Evolutionary conservation across 768 basidiomycete genomes (phyloP).

Genomic region (Dioszegia hungarica): DNA sequence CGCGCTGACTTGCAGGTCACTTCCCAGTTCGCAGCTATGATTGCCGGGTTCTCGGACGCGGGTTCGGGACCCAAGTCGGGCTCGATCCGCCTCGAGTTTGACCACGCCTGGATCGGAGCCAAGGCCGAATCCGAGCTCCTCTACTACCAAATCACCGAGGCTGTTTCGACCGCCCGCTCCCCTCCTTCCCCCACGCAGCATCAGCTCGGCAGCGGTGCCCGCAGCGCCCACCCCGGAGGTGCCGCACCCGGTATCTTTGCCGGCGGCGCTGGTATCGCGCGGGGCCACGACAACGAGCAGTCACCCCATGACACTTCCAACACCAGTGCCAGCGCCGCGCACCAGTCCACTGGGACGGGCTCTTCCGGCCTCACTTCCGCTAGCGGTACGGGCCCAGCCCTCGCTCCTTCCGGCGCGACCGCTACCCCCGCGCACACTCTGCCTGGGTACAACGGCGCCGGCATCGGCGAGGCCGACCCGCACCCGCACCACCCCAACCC

Average conservation of each 20-base stretch:
- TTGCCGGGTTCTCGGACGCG: conserved; percentile 13
- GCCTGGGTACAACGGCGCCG: too few relatives aligned
- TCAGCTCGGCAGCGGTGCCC: not conserved
- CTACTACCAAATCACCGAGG: conserved; percentile 34
- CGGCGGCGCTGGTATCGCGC: too few relatives aligned
- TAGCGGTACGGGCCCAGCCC: too few relatives aligned
- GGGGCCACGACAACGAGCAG: too few relatives aligned
- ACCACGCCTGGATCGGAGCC: conserved; percentile 48
- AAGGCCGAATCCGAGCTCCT: conserved; percentile 44
- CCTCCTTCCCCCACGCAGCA: not conserved
- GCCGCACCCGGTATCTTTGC: too few relatives aligned
- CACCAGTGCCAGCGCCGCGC: too few relatives aligned
- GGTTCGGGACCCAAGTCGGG: conserved; percentile 29
- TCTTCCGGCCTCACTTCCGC: not conserved
- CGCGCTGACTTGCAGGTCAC: conserved; percentile 16
- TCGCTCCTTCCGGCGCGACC: too few relatives aligned
- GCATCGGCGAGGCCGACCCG: not conserved
- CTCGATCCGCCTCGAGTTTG: conserved; percentile 43
- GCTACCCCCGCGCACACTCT: too few relatives aligned
- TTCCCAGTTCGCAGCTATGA: conserved; percentile 21
- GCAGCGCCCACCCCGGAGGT: not conserved
- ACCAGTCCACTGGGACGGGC: not conserved
- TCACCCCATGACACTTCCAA: too few relatives aligned
- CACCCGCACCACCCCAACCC: too few relatives aligned
- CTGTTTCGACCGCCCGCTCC: conserved; percentile 9